phyloP scores from a whole-genome alignment of 139 green algal species.

The Chlamydomonas sp. region DNA sequence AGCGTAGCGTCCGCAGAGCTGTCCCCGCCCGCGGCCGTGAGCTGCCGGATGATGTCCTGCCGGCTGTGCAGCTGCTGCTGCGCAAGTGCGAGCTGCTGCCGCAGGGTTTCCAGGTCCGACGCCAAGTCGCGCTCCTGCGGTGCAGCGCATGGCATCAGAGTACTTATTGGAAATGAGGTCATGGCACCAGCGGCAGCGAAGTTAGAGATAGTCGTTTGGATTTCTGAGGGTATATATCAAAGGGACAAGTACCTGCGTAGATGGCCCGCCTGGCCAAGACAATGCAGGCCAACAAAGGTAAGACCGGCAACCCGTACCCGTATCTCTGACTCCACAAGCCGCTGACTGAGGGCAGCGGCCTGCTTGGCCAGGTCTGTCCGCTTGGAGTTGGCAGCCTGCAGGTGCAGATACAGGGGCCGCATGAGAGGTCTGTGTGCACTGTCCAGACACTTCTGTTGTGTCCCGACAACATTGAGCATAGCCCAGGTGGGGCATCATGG shows the following conservation, averaged over 20 bases:
- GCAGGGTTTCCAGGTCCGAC: not conserved
- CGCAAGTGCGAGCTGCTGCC: slow-evolving; percentile 16
- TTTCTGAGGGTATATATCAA: too few relatives aligned
- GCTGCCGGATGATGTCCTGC: slow-evolving; percentile 21
- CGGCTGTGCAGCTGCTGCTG: slow-evolving; percentile 39
- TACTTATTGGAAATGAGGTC: too few relatives aligned
- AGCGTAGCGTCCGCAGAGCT: not conserved
- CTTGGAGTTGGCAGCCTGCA: slow-evolving; percentile 25
- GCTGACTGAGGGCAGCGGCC: not conserved
- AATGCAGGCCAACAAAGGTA: too few relatives aligned
- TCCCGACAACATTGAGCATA: not conserved
- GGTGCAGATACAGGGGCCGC: not conserved
- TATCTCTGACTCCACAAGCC: slow-evolving; percentile 12
- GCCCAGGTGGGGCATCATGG: not conserved
- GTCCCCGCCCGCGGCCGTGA: slow-evolving; percentile 1
- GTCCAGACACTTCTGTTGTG: not conserved
- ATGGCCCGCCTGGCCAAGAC: too few relatives aligned
- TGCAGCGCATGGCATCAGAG: not conserved
- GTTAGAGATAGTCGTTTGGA: too few relatives aligned
- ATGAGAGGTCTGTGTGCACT: not conserved
- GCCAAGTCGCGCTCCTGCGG: slow-evolving; percentile 25
- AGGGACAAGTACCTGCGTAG: too few relatives aligned
- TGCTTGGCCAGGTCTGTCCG: slow-evolving; percentile 18
- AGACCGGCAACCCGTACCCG: not conserved
- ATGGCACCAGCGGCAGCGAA: too few relatives aligned